A percentile compares a stretch with the other conserved stretches of the same genome.
Evolutionary conservation across 495 filamentous ascomycete genomes (phyloP).

Genomic region (Massariosphaeria phaeospora): DNA sequence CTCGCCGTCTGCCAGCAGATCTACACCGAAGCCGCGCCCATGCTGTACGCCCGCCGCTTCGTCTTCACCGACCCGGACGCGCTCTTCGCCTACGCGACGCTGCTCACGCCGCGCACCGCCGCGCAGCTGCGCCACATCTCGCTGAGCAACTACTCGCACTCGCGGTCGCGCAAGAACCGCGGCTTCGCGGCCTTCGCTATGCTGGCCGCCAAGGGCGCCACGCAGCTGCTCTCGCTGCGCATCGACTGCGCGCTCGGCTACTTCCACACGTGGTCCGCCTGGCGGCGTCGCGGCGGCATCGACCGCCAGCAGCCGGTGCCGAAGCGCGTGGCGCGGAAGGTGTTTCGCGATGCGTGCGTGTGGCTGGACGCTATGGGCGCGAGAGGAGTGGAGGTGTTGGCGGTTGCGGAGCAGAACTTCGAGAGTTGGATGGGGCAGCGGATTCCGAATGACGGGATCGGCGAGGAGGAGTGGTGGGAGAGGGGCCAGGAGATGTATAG

Average conservation of each 20-base stretch:
- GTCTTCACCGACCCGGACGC: slow-evolving; percentile 5
- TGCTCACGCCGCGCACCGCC: slow-evolving; percentile 2
- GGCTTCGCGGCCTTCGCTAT: slow-evolving; percentile 4
- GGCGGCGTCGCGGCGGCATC: neutral
- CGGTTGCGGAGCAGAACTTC: neutral
- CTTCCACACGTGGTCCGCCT: neutral
- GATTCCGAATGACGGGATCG: no score
- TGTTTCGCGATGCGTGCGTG: neutral
- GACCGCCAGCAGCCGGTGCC: neutral
- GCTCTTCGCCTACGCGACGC: neutral
- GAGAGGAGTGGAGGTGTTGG: neutral
- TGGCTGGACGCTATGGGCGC: slow-evolving; percentile 4
- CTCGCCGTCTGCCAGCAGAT: slow-evolving; percentile 3
- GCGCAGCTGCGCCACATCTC: slow-evolving; percentile 3
- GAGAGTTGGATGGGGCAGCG: no score
- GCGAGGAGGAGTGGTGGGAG: no score
- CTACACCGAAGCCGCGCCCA: slow-evolving; percentile 10
- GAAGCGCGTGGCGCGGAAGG: slow-evolving; percentile 2
- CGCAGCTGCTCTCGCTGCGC: neutral
- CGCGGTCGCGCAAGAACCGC: slow-evolving; percentile 2
- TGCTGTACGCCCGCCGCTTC: slow-evolving; percentile 6
- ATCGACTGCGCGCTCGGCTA: neutral
- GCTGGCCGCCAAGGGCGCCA: slow-evolving; percentile 10
- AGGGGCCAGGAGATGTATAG: neutral
- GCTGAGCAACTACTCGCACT: neutral